Evolutionary conservation across 1,284 basidiomycete species (phyloP), one percentile per base, ranked within the genome.

Genomic region (Phellinidium pouzarii): DNA sequence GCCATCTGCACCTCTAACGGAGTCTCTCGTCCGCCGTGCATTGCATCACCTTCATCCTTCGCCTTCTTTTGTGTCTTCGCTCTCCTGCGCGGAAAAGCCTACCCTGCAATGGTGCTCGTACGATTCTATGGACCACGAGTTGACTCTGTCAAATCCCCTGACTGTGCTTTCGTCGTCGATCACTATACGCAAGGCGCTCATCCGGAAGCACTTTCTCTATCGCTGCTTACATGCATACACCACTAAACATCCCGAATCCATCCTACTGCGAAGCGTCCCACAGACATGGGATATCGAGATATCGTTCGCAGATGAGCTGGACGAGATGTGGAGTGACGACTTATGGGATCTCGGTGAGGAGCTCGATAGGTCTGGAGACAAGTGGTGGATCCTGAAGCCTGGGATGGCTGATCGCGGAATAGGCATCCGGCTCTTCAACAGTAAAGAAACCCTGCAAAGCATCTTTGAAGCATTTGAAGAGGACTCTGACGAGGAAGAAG

Each of bases 351-450:
- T 99, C 8, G 80, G 77, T 2, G 70, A 79, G 51, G 71, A 76
- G 25, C 74, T 97, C 29, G 76, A 82, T 25, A 65, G 69, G 22
- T 62, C 59, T 1, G 66, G 65, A 6, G 60, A 67, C 5, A 80
- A 72, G 56, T 93, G 94, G 93, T 97, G 84, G 77, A 94, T 97
- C 53, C 69, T 99, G 50, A 99, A 99, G 70, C 94, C 96, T 36
- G 93, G 93, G 9, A 96, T 99, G 87, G 87, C 94, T 1, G 95
- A 99, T 72, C 79, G 93, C 50, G 96, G 93, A 3, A 91, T 93
- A 74, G 96, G 95, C 0, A 95, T 99, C 58, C 73, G 94, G 36
- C 72, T 99, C 48, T 98, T 99, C 68, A 82, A 87, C 50, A 86
- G 78, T 45, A 85, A 87, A 64, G 80, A 84, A 8, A 73, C 80